Evolutionary conservation across 1,284 basidiomycete species (phyloP).

Genomic region (Neolentinus lepideus): DNA sequence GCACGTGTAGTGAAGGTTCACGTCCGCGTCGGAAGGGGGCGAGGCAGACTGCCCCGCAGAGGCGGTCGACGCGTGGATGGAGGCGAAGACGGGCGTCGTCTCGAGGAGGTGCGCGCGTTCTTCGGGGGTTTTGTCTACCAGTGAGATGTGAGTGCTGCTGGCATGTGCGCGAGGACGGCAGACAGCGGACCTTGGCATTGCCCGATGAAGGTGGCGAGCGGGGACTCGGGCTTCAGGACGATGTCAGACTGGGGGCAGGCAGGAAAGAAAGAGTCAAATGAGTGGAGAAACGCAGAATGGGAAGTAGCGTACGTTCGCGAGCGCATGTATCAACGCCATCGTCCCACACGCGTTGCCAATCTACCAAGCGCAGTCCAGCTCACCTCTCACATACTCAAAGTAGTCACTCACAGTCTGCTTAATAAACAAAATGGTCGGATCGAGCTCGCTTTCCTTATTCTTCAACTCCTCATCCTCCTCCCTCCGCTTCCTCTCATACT

Average conservation of each 20-base stretch:
- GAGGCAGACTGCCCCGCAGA: slow-evolving; percentile 61
- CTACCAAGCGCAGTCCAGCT: too few relatives aligned
- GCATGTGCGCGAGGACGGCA: neutral
- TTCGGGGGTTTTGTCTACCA: slow-evolving; percentile 52
- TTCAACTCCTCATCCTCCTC: slow-evolving; percentile 50
- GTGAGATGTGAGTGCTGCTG: slow-evolving; percentile 6
- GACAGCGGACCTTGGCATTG: slow-evolving; percentile 32
- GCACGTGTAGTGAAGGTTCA: slow-evolving; percentile 79
- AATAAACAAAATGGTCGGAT: slow-evolving; percentile 64
- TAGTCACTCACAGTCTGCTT: slow-evolving; percentile 60
- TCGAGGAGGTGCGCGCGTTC: slow-evolving; percentile 73
- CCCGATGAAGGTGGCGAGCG: slow-evolving; percentile 59
- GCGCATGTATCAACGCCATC: slow-evolving; percentile 78
- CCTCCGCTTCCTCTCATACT: slow-evolving; percentile 37
- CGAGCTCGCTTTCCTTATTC: slow-evolving; percentile 45
- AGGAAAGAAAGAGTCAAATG: too few relatives aligned
- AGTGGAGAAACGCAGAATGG: too few relatives aligned
- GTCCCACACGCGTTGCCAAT: slow-evolving; percentile 88
- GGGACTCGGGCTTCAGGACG: slow-evolving; percentile 43
- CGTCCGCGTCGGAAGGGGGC: slow-evolving; percentile 30
- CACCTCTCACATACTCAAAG: too few relatives aligned
- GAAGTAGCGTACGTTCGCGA: slow-evolving; percentile 49
- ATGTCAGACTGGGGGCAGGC: slow-evolving; percentile 53
- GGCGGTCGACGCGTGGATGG: slow-evolving; percentile 69
- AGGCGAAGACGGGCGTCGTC: slow-evolving; percentile 66